A percentile compares a stretch with the other conserved stretches of the same genome.
phyloP scores from a whole-genome alignment of 2,329 filamentous ascomycete species.

The Fusarium sp. region DNA sequence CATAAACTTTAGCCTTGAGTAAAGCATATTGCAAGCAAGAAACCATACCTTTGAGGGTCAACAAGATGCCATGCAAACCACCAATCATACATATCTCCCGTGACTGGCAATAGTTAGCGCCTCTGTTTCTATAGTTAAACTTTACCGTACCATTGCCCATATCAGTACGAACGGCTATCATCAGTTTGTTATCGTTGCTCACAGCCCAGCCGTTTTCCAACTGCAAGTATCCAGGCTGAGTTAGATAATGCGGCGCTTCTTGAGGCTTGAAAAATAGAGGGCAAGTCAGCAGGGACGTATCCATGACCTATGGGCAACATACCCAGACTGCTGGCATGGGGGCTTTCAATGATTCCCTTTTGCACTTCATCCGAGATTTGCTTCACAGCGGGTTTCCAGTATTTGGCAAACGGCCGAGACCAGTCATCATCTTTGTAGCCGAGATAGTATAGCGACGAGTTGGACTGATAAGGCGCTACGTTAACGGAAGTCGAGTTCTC shows the following conservation, averaged over 20 bases:
- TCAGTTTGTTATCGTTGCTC: neutral
- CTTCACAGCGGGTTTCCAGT: neutral
- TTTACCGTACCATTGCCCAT: neutral
- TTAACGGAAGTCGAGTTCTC: neutral
- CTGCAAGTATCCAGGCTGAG: neutral
- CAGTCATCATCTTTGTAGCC: neutral
- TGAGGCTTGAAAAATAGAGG: neutral
- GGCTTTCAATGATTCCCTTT: neutral
- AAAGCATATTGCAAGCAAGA: neutral
- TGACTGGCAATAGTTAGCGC: neutral
- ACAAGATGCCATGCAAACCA: neutral
- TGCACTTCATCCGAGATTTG: neutral
- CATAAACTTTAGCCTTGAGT: neutral
- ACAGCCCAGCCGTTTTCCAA: neutral
- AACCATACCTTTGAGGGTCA: neutral
- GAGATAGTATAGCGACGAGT: neutral
- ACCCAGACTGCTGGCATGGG: neutral
- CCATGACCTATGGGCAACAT: neutral
- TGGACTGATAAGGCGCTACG: neutral
- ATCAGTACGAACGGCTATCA: neutral
- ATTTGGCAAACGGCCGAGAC: neutral
- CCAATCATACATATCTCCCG: neutral
- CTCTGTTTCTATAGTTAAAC: neutral
- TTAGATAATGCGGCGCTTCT: neutral
- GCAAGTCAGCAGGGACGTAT: neutral